Evolutionary conservation across 2,329 filamentous ascomycete species (phyloP), one percentile per base, ranked within the genome.

Genomic region (Fusarium luffae): DNA sequence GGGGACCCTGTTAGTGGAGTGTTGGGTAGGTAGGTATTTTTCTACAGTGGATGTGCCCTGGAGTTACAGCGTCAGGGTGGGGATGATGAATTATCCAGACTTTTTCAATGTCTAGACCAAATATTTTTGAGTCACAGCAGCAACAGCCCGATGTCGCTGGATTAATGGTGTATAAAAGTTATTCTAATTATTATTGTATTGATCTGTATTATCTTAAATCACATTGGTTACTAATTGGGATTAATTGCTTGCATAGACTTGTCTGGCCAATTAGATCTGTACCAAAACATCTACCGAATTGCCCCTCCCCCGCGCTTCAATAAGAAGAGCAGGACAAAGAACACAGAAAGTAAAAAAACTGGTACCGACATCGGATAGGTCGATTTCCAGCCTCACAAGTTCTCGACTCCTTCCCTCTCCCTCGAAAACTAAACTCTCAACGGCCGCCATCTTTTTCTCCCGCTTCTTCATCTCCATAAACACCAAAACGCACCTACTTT

Each of bases 31-130:
- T 34, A 54, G 25, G 57, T 34, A 54, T 18, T 23, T 18, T 28
- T 32, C 16, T 60, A 30, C 32, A 62, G 46, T 47, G 50, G 43
- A 11, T 32, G 13, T 9, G 49, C 46, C 14, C 61, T 58, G 50
- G 32, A 59, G 47, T 27, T 37, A 30, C 44, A 50, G 47, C 16
- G 16, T 5, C 25, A 13, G 37, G 37, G 65, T 13, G 37, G 34
- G 71, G 66, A 72, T 59, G 63, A 70, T 49, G 28, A 52, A 72
- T 69, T 72, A 72, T 62, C 66, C 59, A 72, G 49, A 54, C 54
- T 70, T 52, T 59, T 40, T 42, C 25, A 21, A 50, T 43, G 47
- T 44, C 30, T 46, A 28, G 47, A 28, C 32, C 23, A 44, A 43
- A 47, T 27, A 23, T 42, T 25, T 30, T 69, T 70, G 69, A 70